These are phyloP conservation scores for Nakazawaea laoshanensis DNA, from an alignment of 805 yeast species.

Conservation along the genomic window DNA sequence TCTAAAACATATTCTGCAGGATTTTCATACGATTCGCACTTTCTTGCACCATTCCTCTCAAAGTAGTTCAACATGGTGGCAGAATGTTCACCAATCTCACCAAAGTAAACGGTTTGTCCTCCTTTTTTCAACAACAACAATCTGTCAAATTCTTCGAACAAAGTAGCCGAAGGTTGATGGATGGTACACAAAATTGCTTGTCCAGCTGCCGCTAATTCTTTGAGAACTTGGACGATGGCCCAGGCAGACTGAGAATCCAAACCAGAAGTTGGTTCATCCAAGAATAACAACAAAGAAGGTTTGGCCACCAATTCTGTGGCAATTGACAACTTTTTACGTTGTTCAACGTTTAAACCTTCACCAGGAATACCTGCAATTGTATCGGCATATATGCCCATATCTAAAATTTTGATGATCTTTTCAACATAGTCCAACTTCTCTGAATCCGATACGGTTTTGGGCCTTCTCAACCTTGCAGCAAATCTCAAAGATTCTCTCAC, in stretches of 20 bases:
- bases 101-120: constrained; percentile 46
- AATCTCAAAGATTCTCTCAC: constrained; percentile 42
- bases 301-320: constrained; percentile 50
- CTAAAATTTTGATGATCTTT: constrained; percentile 27
- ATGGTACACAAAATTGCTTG: constrained; percentile 54
- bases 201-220: constrained; percentile 40
- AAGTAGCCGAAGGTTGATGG: constrained; percentile 40
- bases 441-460: constrained; percentile 26
- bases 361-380: constrained; percentile 41
- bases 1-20: constrained; percentile 74
- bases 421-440: constrained; percentile 38
- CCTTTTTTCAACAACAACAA: constrained; percentile 38
- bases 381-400: constrained; percentile 38
- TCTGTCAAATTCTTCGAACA: constrained; percentile 35
- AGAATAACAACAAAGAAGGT: constrained; percentile 41
- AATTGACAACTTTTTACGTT: constrained; percentile 43
- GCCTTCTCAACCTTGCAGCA: constrained; percentile 41
- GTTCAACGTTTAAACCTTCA: constrained; percentile 45
- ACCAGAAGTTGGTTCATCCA: constrained; percentile 58
- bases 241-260: constrained; percentile 52
- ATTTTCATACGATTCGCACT: constrained; percentile 51
- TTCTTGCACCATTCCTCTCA: constrained; percentile 51
- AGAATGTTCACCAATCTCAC: constrained; percentile 42
- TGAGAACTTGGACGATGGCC: constrained; percentile 46
- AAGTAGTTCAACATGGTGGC: constrained; percentile 34